Evolutionary conservation across 345 rosid genomes (phyloP), one percentile per base, ranked within the genome.

Genomic region (Bruguiera parviflora): DNA sequence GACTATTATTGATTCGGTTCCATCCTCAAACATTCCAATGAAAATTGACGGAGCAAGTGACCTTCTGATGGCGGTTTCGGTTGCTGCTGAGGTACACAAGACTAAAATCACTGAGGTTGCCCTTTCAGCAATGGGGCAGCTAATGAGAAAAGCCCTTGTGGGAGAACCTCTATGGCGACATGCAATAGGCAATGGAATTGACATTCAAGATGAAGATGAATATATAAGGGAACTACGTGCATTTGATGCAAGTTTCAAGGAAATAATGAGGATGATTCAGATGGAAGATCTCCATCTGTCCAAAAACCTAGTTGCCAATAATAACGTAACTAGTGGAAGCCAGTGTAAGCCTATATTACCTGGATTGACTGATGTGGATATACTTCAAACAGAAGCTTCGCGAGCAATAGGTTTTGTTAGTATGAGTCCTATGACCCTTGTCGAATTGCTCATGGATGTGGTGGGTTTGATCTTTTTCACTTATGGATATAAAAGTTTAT

Each of bases 401-500:
- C 25, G 82, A 63, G 73, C 62, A 13, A n/a, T 31, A 47, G 80
- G 72, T 67, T 53, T 73, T 39, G 67, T 81, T 59, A n/a, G 33
- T 3, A 33, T 55, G 68, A 68, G 31, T 47, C 55, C 80, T 8
- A 9, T 22, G 7, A 68, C 8, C 43, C 46, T 84, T 71, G 71
- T 79, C 66, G 72, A 79, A n/a, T 68, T 75, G 66, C 66, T 81
- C 7, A 84, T 84, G 83, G 77, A 84, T 68, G 46, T 51, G 75
- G 87, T 77, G 29, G 9, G 77, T 70, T 59, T 22, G 5, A 3
- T 49, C 68, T 28, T 18, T 22, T 32, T 31, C 20, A 56, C 22
- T 21, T 61, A 15, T 7, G 8, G 5, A 6, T 55, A 24, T 43
- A 27, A 5, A 43, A 58, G 16, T 71, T 55, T 24, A 20, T 51